phyloP scores from a whole-genome alignment of 2,329 filamentous ascomycete genomes.

The Aspergillus melleus region DNA sequence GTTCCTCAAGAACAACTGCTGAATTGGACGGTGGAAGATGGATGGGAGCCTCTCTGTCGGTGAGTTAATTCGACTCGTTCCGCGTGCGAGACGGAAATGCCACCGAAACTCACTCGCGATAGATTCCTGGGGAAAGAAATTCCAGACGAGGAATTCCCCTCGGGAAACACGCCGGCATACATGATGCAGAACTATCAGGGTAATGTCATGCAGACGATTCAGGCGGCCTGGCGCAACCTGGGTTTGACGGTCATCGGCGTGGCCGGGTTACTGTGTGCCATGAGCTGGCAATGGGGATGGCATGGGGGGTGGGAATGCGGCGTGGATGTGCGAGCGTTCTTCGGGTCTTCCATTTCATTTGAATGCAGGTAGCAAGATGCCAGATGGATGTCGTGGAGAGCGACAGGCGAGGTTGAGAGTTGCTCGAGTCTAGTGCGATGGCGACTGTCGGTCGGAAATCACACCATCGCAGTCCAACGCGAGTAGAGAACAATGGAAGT shows the following conservation, averaged over 20 bases:
- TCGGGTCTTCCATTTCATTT: not conserved
- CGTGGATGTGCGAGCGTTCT: not conserved
- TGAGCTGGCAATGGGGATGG: not conserved
- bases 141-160: constrained; percentile 7
- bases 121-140: constrained; percentile 11
- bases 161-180: constrained; percentile 4
- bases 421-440: too few species aligned
- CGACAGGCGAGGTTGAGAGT: too few species aligned
- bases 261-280: not conserved
- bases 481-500: too few species aligned
- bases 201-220: not conserved
- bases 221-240: not conserved
- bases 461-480: too few species aligned
- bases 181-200: not conserved
- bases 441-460: too few species aligned
- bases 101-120: not conserved
- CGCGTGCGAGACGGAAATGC: too few species aligned
- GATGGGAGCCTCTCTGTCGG: constrained; percentile 19
- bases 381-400: not conserved
- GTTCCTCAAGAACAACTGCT: constrained; percentile 10
- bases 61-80: not conserved
- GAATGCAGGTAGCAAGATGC: not conserved
- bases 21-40: constrained; percentile 12
- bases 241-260: not conserved
- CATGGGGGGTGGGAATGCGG: not conserved